Evolutionary conservation across 257 asterid genomes (phyloP).

Genomic region (Mentha longifolia): DNA sequence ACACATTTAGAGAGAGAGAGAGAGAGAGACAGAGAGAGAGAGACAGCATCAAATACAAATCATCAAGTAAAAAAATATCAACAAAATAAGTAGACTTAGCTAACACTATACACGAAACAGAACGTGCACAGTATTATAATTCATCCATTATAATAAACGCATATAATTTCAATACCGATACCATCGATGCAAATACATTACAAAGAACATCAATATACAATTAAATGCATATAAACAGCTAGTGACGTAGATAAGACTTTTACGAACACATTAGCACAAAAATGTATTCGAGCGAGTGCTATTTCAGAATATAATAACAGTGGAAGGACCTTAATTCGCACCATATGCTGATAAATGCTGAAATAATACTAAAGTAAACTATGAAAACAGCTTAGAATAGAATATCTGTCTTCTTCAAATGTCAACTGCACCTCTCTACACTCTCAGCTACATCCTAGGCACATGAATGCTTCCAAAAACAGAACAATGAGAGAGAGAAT

Average conservation of each 20-base stretch:
- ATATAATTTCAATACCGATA: not conserved
- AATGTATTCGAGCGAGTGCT: not conserved
- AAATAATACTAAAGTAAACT: not conserved
- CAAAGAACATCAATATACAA: not conserved
- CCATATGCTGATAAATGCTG: not conserved
- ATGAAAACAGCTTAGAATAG: not conserved
- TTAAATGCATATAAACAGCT: not conserved
- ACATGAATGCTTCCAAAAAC: not conserved
- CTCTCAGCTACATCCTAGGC: not conserved
- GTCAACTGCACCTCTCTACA: not conserved
- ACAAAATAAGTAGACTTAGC: not conserved
- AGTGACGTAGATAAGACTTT: not conserved
- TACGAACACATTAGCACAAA: not conserved
- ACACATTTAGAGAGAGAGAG: slow-evolving; percentile 8
- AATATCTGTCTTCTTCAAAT: not conserved
- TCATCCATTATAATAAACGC: not conserved
- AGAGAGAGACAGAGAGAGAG: not conserved
- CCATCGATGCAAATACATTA: not conserved
- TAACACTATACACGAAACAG: not conserved
- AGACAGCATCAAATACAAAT: not conserved
- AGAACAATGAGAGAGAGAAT: not conserved
- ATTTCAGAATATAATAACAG: not conserved
- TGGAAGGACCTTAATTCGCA: not conserved
- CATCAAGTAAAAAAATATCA: not conserved
- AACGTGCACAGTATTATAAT: not conserved